Evolutionary conservation across 495 filamentous ascomycete species (phyloP).

Genomic region (Penicillium argentinense): DNA sequence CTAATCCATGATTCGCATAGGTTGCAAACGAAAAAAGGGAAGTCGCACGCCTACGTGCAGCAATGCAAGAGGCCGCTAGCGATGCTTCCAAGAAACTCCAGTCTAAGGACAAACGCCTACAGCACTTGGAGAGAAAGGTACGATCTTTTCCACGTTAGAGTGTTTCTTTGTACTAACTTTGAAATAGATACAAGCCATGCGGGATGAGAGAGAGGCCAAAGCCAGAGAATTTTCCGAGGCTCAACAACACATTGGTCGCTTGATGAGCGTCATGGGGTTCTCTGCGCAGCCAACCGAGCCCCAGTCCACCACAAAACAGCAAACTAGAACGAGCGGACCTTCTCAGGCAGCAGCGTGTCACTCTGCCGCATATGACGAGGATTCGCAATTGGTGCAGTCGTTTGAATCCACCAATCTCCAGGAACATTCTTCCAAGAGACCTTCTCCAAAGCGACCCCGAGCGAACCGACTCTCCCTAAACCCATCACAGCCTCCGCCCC

Average conservation of each 20-base stretch:
- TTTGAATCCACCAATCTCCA: conserved; percentile 19
- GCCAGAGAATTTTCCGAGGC: conserved; percentile 51
- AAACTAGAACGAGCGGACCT: conserved; percentile 6
- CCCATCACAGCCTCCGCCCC: not conserved
- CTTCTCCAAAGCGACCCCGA: conserved; percentile 34
- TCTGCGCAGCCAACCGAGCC: conserved; percentile 24
- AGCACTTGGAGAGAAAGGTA: conserved; percentile 45
- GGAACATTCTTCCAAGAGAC: conserved; percentile 29
- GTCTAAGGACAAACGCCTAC: conserved; percentile 34
- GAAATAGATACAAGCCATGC: conserved; percentile 38
- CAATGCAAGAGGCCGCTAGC: conserved; percentile 26
- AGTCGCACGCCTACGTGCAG: conserved; percentile 21
- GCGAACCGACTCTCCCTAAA: conserved; percentile 12
- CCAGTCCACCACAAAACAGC: conserved; percentile 26
- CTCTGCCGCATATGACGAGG: conserved; percentile 18
- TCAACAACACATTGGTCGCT: conserved; percentile 47
- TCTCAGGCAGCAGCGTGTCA: conserved; percentile 5
- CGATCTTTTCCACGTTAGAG: no score
- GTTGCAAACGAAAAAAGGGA: conserved; percentile 24
- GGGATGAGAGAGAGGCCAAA: conserved; percentile 41
- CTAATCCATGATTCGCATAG: conserved; percentile 16
- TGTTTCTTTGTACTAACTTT: not conserved
- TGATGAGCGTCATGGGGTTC: conserved; percentile 51
- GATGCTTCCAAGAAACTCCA: conserved; percentile 33
- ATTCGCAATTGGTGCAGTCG: conserved; percentile 22